Percentiles rank a stretch among this genome's conserved stretches.
These are phyloP conservation scores for Bidens hawaiensis DNA, from an alignment of 140 eudicot species.

Conservation along the genomic window DNA sequence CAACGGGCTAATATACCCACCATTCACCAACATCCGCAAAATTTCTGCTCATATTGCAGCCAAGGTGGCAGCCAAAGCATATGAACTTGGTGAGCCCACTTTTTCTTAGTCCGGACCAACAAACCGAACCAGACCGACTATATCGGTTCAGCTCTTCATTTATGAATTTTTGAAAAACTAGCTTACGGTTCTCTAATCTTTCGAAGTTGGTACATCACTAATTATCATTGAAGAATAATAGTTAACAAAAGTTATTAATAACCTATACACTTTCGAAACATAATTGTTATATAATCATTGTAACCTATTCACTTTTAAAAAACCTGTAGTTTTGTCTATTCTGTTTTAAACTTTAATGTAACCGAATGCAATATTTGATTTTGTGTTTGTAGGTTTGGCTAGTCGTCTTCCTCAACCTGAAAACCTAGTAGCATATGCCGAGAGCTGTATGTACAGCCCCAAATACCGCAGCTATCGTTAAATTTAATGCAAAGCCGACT, in stretches of 20 bases:
- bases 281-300: neutral
- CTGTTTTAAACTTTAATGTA: neutral
- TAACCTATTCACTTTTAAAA: too few species aligned
- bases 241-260: too few species aligned
- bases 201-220: neutral
- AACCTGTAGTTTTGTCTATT: too few species aligned
- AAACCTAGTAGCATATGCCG: conserved; percentile 73
- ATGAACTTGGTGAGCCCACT: conserved; percentile 64
- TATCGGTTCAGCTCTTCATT: neutral
- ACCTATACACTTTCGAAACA: too few species aligned
- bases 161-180: neutral
- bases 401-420: conserved; percentile 90
- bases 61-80: conserved; percentile 86
- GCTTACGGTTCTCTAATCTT: neutral
- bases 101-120: neutral
- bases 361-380: neutral
- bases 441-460: conserved; percentile 99
- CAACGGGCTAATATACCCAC: conserved; percentile 86
- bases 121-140: neutral
- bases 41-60: conserved; percentile 97
- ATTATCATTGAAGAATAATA: too few species aligned
- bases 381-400: conserved; percentile 59
- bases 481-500: conserved; percentile 2
- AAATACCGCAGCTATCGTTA: conserved; percentile 76
- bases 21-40: conserved; percentile 83